These are phyloP conservation scores for Quercus dentata DNA, from an alignment of 306 rosid species.

Conservation along the genomic window DNA sequence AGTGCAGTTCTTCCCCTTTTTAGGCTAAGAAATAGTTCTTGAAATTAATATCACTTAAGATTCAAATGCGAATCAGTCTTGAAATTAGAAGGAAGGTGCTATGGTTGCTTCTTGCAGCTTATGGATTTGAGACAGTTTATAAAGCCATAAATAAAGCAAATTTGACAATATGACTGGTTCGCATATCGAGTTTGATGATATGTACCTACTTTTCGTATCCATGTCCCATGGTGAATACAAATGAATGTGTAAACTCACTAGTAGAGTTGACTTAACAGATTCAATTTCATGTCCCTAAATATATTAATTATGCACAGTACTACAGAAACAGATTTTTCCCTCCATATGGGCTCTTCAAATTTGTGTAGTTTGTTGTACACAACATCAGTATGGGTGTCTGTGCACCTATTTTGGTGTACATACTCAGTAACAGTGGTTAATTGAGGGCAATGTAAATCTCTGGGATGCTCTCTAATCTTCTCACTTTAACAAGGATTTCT, in stretches of 20 bases:
- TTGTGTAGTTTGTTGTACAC: neutral
- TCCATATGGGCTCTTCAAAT: neutral
- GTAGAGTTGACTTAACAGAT: neutral
- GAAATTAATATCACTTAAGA: too few species aligned
- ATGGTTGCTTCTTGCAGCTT: neutral
- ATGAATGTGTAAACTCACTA: neutral
- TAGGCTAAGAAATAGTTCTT: too few species aligned
- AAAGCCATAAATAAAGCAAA: neutral
- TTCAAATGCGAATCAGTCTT: neutral
- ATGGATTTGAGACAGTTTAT: neutral
- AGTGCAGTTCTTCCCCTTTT: neutral
- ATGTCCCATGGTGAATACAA: neutral
- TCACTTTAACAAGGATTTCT: neutral
- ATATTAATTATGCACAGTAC: neutral
- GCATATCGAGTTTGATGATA: neutral
- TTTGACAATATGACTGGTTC: neutral
- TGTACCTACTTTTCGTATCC: neutral
- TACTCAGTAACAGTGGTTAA: neutral
- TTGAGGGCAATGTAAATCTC: neutral
- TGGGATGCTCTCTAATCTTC: neutral
- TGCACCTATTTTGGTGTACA: neutral
- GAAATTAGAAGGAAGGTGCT: neutral
- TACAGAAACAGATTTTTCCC: neutral
- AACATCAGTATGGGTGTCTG: neutral
- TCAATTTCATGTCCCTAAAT: neutral